Evolutionary conservation across 805 yeast species (phyloP), one percentile per base, ranked within the genome.

Genomic region (Brettanomyces sp.): DNA sequence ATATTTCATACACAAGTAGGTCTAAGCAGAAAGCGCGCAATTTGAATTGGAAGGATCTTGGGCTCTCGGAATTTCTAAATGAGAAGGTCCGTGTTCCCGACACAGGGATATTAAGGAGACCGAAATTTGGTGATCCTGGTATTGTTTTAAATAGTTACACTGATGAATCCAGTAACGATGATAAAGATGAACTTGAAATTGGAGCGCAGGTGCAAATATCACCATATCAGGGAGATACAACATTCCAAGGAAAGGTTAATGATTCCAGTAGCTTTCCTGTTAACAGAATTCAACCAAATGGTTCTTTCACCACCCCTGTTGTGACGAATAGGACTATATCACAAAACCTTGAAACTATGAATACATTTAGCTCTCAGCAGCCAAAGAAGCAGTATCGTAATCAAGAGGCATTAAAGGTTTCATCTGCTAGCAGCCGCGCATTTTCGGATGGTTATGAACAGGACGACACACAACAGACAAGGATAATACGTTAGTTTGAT

Each of bases 31-130:
- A 60, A 44, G 53, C 49, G 34, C 56, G 53, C 37, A 56, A 51
- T 21, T 48, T 57, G 25, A 62, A 63, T 38, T 63, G 67, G 67
- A 57, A 51, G 44, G 66, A 63, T 45, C 50, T 59, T 5, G 63
- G 58, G 1, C 39, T 59, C 11, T 38, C 48, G 5, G 61, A 58
- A 11, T 49, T 60, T 36, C 43, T 57, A 9, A 46, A 44, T 18
- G 46, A 41, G 13, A 50, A 47, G 14, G 32, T 37, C 21, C n/a
- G 49, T 34, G 46, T 57, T 11, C 51, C 51, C 8, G 66, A 62
- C 42, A 47, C 37, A 23, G 59, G 63, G 5, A 58, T 62, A 11
- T 43, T 62, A 35, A 48, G 45, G 9, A 49, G 52, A 30, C 63
- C 64, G 1, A 42, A 44, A 6, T 50, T 55, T 22, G 47, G 50